Evolutionary conservation across 78 protist genomes (phyloP).

Genomic region (Dictyostelium brefeldianum): DNA sequence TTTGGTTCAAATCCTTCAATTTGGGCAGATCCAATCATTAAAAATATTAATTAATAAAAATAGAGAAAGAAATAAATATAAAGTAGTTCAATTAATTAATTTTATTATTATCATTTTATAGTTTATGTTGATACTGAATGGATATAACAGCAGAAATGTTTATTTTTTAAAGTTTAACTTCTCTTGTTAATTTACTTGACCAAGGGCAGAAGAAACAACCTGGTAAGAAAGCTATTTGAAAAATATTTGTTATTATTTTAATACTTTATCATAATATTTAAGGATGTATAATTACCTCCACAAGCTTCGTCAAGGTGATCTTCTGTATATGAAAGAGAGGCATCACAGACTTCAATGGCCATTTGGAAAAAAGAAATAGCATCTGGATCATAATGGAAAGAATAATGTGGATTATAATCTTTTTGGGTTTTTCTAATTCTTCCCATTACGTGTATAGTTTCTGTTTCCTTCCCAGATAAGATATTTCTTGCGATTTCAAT

Average conservation of each 20-base stretch:
- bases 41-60: background rate
- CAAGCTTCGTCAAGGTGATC: conserved; percentile 17
- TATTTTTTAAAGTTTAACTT: background rate
- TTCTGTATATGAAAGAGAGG: background rate
- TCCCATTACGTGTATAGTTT: background rate
- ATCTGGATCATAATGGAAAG: background rate
- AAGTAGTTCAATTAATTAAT: too few species aligned
- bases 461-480: background rate
- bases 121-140: too few species aligned
- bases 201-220: background rate
- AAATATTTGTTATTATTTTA: background rate
- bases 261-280: background rate
- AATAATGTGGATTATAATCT: background rate
- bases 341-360: conserved; percentile 58
- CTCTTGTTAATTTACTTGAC: background rate
- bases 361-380: background rate
- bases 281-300: background rate
- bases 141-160: too few species aligned
- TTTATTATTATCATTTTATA: too few species aligned
- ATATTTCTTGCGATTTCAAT: background rate
- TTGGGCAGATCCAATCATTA: background rate
- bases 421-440: background rate
- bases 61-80: background rate
- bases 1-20: background rate
- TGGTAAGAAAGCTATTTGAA: background rate